Base-by-base conservation (phyloP, 2,329 filamentous ascomycete genomes). In the Pyrenochaeta sp. region DNA sequence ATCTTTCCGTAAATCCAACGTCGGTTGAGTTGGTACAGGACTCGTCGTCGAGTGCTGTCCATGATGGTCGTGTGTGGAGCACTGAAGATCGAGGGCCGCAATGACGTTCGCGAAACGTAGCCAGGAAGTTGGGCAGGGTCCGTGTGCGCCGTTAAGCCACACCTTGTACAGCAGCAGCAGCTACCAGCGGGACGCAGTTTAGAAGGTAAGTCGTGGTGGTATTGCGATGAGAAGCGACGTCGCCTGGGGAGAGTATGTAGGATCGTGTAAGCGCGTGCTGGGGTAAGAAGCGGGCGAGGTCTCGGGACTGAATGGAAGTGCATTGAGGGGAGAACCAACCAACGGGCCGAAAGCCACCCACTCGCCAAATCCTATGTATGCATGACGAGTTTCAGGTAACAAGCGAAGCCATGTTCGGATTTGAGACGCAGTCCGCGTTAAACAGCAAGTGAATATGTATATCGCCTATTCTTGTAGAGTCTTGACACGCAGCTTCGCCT, bases 1-100 rank as follows among this genome's bases (percentile, higher is more conserved):
- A 92, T 82, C 76, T 85, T 86, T 64, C 89, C 90, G 77, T 88
- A 91, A 65, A 93, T 87, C 78, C 87, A 92, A 77, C 89, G 88
- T 77, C 83, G 87, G 73, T 91, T 92, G 72, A 90, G 82, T 70
- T 86, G 80, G 74, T 89, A 85, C 71, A 87, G 77, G 71, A 91
- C 78, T 67, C 88, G 86, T 71, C 88, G 85, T 61, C 84, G 81
- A 61, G 75, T 74, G 61, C 65, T 69, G 59, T 78, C 74, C 66
- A 79, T 77, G 28, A 70, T 77, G 60, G 58, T 68, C 61, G 65
- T 59, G 61, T 58, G 59, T 58, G 49, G 56, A 54, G 62, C 48
- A 13, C 15, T 39, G 36, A 39, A 39, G 15, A 39, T 65, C 50
- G 59, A 58, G 54, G 60, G 53, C 61, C 37, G 65, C 66, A 59